Evolutionary conservation across 2,329 filamentous ascomycete species (phyloP).

Genomic region (Monascus ruber): DNA sequence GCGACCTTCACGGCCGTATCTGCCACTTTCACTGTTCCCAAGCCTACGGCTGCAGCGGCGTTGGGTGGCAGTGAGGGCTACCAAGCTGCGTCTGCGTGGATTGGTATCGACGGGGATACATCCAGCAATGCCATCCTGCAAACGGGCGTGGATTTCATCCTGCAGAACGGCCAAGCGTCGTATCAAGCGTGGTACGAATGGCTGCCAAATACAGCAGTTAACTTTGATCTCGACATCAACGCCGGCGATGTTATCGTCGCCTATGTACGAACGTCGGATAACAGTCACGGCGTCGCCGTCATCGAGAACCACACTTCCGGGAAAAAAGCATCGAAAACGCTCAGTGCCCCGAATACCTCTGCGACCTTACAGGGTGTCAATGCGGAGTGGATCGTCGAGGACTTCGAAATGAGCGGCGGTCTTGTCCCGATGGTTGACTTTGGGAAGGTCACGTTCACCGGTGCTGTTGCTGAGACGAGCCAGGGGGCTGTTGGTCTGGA

Average conservation of each 20-base stretch:
- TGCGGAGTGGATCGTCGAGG: conserved; percentile 55
- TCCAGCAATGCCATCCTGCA: conserved; percentile 45
- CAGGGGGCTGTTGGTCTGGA: conserved; percentile 17
- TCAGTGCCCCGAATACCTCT: conserved; percentile 31
- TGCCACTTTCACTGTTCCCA: conserved; percentile 42
- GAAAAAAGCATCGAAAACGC: conserved; percentile 40
- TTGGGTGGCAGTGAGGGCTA: conserved; percentile 14
- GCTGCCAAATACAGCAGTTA: conserved; percentile 46
- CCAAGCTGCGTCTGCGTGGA: conserved; percentile 45
- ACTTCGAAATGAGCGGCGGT: conserved; percentile 30
- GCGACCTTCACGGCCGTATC: conserved; percentile 31
- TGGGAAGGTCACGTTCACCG: conserved; percentile 30
- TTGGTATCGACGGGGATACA: conserved; percentile 51
- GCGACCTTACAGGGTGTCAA: conserved; percentile 43
- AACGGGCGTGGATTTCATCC: conserved; percentile 46
- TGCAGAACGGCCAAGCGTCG: conserved; percentile 26
- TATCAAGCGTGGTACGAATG: conserved; percentile 53
- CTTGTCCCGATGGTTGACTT: conserved; percentile 40
- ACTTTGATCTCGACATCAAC: conserved; percentile 39
- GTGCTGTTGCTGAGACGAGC: conserved; percentile 17
- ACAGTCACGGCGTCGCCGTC: conserved; percentile 33
- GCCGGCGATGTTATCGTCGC: conserved; percentile 37
- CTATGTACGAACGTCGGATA: conserved; percentile 27
- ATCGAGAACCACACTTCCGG: conserved; percentile 45
- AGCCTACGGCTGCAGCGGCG: conserved; percentile 32